A percentile compares a stretch with the other conserved stretches of the same genome.
Evolutionary conservation across 306 rosid genomes (phyloP).

Genomic region (Cercis canadensis): DNA sequence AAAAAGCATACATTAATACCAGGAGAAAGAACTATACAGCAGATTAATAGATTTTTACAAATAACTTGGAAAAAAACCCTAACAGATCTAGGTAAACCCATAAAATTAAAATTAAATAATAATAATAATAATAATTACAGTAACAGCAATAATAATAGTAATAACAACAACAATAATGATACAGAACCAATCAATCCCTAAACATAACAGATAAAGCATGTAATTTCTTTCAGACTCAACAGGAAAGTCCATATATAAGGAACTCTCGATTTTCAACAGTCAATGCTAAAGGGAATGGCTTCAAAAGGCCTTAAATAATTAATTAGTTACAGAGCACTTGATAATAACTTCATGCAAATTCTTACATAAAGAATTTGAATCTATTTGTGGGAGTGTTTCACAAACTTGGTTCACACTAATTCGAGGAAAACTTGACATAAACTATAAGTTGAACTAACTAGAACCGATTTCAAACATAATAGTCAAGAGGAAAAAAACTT

Average conservation of each 20-base stretch:
- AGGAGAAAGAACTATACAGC: no score
- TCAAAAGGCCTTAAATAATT: background rate
- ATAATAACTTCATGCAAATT: background rate
- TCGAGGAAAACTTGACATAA: background rate
- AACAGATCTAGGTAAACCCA: no score
- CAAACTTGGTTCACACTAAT: background rate
- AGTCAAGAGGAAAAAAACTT: background rate
- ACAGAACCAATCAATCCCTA: background rate
- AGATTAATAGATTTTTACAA: no score
- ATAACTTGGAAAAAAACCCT: no score
- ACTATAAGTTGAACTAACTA: background rate
- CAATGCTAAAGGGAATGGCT: background rate
- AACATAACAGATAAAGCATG: no score
- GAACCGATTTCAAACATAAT: background rate
- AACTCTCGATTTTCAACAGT: background rate
- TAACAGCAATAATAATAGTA: no score
- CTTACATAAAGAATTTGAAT: background rate
- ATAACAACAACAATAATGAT: no score
- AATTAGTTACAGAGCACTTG: background rate
- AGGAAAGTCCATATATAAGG: background rate
- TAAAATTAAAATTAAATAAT: no score
- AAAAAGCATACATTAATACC: no score
- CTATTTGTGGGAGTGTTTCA: background rate
- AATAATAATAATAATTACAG: no score
- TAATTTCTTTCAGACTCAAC: background rate